A percentile compares a stretch with the other conserved stretches of the same genome.
phyloP scores from a whole-genome alignment of 345 rosid species.

The Bruguiera sexangula region DNA sequence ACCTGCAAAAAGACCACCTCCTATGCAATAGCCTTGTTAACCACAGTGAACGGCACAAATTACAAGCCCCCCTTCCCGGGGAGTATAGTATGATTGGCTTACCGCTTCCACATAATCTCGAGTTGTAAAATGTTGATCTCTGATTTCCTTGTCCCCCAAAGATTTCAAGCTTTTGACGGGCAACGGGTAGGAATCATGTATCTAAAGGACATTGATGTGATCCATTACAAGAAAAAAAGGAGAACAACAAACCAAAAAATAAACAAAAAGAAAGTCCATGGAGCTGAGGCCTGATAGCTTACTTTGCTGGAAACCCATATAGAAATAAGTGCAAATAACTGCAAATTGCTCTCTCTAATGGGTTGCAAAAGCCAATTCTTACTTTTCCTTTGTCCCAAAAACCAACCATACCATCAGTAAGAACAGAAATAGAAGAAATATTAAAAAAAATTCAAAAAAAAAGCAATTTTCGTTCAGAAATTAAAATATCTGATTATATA shows the following conservation, averaged over 20 bases:
- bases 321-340: slow-evolving; percentile 62
- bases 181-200: slow-evolving; percentile 52
- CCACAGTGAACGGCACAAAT: slow-evolving; percentile 8
- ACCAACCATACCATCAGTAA: slow-evolving; percentile 21
- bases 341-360: slow-evolving; percentile 62
- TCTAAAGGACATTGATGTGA: slow-evolving; percentile 20
- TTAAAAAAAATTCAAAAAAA: too few relatives aligned
- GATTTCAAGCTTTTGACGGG: slow-evolving; percentile 49
- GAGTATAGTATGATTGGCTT: slow-evolving; percentile 20
- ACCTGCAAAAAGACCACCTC: slow-evolving; percentile 73
- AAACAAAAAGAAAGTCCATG: neutral
- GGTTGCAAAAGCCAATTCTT: slow-evolving; percentile 66
- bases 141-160: slow-evolving; percentile 50
- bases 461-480: too few relatives aligned
- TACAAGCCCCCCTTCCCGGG: neutral
- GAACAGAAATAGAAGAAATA: neutral
- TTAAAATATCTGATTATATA: too few relatives aligned
- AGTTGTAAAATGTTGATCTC: slow-evolving; percentile 59
- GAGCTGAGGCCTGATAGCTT: slow-evolving; percentile 6
- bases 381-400: slow-evolving; percentile 16
- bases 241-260: neutral
- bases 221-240: neutral
- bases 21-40: slow-evolving; percentile 34
- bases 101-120: slow-evolving; percentile 76
- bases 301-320: slow-evolving; percentile 80